phyloP scores from a whole-genome alignment of 208 protist species.

The Histomonas meleagridis region DNA sequence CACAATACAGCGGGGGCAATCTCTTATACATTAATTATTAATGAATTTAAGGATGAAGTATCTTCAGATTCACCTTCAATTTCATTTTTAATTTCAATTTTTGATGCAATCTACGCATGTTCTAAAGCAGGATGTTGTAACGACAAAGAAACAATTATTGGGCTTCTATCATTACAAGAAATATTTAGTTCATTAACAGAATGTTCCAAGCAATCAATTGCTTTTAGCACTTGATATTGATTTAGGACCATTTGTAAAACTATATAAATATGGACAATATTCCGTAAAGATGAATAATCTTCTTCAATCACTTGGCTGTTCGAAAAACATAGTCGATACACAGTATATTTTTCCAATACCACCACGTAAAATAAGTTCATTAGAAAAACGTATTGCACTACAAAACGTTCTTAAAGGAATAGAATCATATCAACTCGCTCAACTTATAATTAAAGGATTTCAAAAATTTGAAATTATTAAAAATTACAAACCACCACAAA shows the following conservation, averaged over 20 bases:
- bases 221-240: not conserved
- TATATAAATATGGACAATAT: not conserved
- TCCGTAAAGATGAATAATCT: not conserved
- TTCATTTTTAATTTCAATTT: not conserved
- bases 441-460: not conserved
- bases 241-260: not conserved
- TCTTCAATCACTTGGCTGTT: not conserved
- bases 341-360: not conserved
- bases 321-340: not conserved
- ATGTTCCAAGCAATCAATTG: not conserved
- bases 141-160: not conserved
- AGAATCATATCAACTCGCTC: not conserved
- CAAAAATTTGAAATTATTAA: not conserved
- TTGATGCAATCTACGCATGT: not conserved
- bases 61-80: not conserved
- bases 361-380: not conserved
- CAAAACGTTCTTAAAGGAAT: not conserved
- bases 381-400: not conserved
- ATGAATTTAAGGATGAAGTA: not conserved
- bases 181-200: not conserved
- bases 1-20: not conserved
- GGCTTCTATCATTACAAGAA: not conserved
- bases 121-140: not conserved
- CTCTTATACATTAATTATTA: not conserved
- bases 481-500: not conserved